Base-by-base conservation (phyloP, 2,329 filamentous ascomycete species). In the Nemania sp. region DNA sequence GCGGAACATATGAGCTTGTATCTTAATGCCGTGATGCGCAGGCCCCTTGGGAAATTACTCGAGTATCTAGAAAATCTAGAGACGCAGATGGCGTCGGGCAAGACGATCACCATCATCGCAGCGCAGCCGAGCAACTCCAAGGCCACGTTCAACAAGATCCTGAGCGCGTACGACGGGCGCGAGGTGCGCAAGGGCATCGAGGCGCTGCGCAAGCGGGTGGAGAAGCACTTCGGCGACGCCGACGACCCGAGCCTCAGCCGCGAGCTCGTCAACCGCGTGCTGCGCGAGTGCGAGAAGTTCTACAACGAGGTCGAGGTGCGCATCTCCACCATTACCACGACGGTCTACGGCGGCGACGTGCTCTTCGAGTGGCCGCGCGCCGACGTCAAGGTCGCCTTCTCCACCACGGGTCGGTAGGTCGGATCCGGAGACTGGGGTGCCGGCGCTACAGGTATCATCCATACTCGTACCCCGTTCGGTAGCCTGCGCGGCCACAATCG, bases 171-270 rank as follows among this genome's bases (percentile, higher is more conserved):
- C 70, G 93, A 97, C 70, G 79, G 79, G 17, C 92, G 90, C 69
- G 91, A 97, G 72, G 82, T 97, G 37, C 83, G 89, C 60, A 91
- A 92, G 68, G 92, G 93, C n/a, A 88, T 96, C 62, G 91, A 96
- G 66, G 83, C 90, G 49, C 78, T 97, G 62, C 88, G 88, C 66
- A 96, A 96, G 76, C 83, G 93, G 44, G 90, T 97, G 1, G 93
- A 97, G 74, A 99, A 97, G 76, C 93, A 97, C 72, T 97, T 97
- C 77, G 91, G 91, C 37, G 91, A 96, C 62, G 89, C 86, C 5
- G 91, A 95, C 63, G 89, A 92, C 59, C 83, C 85, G 50, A 81
- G 76, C 19, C 76, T 88, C 49, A 88, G 83, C 64, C 75, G 77
- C 44, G 76, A 76, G 30, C 73, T 88, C 34, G 83, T 86, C 20